These are phyloP conservation scores for Umbelopsis sp. DNA, from an alignment of 192 early-diverging fungal species.

Conservation along the genomic window DNA sequence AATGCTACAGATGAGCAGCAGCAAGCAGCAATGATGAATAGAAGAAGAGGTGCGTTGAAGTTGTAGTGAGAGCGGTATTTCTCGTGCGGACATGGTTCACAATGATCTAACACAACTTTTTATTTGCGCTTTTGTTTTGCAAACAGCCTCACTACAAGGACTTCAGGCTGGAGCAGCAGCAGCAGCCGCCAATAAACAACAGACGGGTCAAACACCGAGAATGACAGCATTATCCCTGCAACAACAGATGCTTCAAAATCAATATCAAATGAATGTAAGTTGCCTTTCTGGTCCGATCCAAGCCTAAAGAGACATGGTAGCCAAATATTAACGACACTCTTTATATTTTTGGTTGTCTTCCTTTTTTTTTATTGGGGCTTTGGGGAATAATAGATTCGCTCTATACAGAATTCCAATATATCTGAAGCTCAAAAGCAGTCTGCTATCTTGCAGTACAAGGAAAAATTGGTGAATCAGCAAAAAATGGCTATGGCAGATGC, in stretches of 20 bases:
- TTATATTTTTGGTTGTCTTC: too few species aligned
- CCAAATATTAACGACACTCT: too few species aligned
- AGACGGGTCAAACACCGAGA: not conserved
- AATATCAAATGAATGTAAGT: constrained; percentile 8
- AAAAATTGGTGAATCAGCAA: constrained; percentile 12
- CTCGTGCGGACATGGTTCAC: too few species aligned
- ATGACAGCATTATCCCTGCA: not conserved
- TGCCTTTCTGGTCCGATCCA: not conserved
- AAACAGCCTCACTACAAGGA: not conserved
- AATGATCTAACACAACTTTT: not conserved
- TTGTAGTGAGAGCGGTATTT: too few species aligned
- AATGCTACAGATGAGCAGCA: not conserved
- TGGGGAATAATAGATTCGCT: not conserved
- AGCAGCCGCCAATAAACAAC: not conserved
- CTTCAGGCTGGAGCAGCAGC: not conserved
- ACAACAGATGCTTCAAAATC: constrained; percentile 8
- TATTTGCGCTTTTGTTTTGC: too few species aligned
- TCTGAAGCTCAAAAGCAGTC: constrained; percentile 6
- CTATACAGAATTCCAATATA: constrained; percentile 11
- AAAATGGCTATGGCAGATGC: constrained; percentile 19
- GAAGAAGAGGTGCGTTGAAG: not conserved
- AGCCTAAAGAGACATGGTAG: too few species aligned
- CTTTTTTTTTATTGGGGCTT: too few species aligned
- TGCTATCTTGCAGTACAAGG: constrained; percentile 12
- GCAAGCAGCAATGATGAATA: not conserved